These are phyloP conservation scores for Hemerocallis citrina DNA, from an alignment of 106 monocot genomes.

Conservation along the genomic window DNA sequence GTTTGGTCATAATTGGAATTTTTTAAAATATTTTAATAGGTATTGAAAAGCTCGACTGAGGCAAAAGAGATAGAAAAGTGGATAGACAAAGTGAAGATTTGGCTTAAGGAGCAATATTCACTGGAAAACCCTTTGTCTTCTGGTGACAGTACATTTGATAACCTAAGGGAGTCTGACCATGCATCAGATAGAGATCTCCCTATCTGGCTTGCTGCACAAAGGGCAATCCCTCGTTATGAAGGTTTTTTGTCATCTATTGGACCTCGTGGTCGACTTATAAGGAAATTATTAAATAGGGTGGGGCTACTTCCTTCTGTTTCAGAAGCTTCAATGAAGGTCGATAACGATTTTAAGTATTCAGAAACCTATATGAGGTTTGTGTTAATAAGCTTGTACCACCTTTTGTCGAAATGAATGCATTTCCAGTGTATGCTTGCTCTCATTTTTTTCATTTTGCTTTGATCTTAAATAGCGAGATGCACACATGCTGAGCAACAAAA, in stretches of 20 bases:
- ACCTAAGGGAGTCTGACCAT: constrained; percentile 20
- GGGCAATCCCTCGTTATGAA: constrained; percentile 72
- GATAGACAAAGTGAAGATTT: constrained; percentile 55
- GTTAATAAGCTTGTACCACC: not conserved
- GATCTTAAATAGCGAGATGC: too few species aligned
- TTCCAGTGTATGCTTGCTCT: not conserved
- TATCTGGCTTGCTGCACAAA: constrained; percentile 92
- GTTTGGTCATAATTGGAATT: too few species aligned
- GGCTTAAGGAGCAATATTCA: constrained; percentile 65
- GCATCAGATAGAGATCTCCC: constrained; percentile 42
- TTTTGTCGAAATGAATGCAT: not conserved
- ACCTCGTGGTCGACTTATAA: constrained; percentile 82
- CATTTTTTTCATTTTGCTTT: not conserved
- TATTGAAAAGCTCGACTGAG: constrained; percentile 34
- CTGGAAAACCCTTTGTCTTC: constrained; percentile 20
- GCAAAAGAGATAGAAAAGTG: constrained; percentile 19
- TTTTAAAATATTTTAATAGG: constrained; percentile 43
- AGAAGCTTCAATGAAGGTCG: constrained; percentile 32
- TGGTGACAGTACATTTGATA: constrained; percentile 12
- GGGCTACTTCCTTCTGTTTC: constrained; percentile 63
- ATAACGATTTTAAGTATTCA: constrained; percentile 24
- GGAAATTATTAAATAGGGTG: constrained; percentile 68
- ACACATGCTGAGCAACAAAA: too few species aligned
- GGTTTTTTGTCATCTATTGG: constrained; percentile 80
- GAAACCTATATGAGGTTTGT: constrained; percentile 57